These are phyloP conservation scores for Didymella pomorum DNA, from an alignment of 2,329 filamentous ascomycete species.

Conservation along the genomic window DNA sequence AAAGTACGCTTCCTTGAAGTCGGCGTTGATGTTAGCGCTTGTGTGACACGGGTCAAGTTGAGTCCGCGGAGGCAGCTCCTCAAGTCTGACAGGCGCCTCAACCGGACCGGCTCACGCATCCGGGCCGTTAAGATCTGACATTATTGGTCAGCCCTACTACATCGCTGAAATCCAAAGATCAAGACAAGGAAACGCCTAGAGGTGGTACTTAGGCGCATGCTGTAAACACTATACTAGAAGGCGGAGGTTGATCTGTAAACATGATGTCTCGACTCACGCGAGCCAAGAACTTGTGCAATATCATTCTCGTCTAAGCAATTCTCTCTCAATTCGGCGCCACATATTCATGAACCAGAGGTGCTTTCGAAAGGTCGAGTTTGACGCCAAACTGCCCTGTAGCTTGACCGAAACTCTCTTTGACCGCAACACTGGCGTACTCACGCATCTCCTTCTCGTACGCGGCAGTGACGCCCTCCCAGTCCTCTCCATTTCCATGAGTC, in stretches of 20 bases:
- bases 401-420: slow-evolving; percentile 61
- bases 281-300: too few relatives aligned
- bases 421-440: slow-evolving; percentile 50
- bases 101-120: neutral
- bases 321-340: slow-evolving; percentile 25
- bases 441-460: slow-evolving; percentile 51
- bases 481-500: slow-evolving; percentile 31
- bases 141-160: neutral
- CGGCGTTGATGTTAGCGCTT: neutral
- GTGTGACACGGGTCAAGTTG: neutral
- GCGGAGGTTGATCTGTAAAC: neutral
- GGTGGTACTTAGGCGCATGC: neutral
- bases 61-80: neutral
- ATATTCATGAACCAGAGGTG: slow-evolving; percentile 30
- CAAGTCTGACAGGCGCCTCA: neutral
- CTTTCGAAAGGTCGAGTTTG: slow-evolving; percentile 29
- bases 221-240: neutral
- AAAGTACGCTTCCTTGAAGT: neutral
- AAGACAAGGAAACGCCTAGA: neutral
- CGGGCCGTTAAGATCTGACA: neutral
- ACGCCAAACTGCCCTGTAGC: slow-evolving; percentile 27
- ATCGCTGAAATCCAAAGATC: neutral
- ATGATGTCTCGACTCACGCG: too few relatives aligned
- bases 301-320: neutral
- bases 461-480: slow-evolving; percentile 46